Percentiles rank a stretch among this genome's conserved stretches.
phyloP scores from a whole-genome alignment of 768 basidiomycete genomes.

The Roridomyces roridus region DNA sequence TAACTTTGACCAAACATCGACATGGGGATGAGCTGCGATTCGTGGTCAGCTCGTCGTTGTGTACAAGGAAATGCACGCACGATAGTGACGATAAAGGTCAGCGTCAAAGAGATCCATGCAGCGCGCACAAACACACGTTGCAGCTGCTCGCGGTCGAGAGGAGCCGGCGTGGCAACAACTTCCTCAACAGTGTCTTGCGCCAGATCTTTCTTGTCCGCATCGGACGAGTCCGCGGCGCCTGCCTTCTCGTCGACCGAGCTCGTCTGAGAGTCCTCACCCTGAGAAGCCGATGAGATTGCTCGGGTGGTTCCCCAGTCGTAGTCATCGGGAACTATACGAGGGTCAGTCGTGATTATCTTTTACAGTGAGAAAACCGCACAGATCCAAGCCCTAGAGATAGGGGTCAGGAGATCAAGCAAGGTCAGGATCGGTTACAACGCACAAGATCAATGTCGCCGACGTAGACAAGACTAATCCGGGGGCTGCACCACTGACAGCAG shows the following conservation, averaged over 20 bases:
- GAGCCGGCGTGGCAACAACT: background rate
- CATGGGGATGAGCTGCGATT: slow-evolving; percentile 35
- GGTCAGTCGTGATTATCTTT: background rate
- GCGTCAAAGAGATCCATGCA: slow-evolving; percentile 32
- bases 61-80: slow-evolving; percentile 2
- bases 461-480: slow-evolving; percentile 30
- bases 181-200: background rate
- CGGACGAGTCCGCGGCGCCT: background rate
- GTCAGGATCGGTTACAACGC: no score
- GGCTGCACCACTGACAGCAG: slow-evolving; percentile 40
- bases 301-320: slow-evolving; percentile 42
- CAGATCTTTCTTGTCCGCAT: background rate
- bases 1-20: slow-evolving; percentile 45
- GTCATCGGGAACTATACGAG: slow-evolving; percentile 32
- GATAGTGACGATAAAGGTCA: slow-evolving; percentile 31
- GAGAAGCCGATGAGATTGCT: slow-evolving; percentile 27
- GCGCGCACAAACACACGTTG: slow-evolving; percentile 33
- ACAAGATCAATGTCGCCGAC: no score
- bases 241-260: background rate
- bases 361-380: no score
- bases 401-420: no score
- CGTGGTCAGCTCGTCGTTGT: no score
- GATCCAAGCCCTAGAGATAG: no score
- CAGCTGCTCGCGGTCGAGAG: background rate
- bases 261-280: background rate